Percentiles rank a stretch among this genome's conserved stretches.
Evolutionary conservation across 2,329 filamentous ascomycete genomes (phyloP).

Genomic region (Colletotrichum costaricense): DNA sequence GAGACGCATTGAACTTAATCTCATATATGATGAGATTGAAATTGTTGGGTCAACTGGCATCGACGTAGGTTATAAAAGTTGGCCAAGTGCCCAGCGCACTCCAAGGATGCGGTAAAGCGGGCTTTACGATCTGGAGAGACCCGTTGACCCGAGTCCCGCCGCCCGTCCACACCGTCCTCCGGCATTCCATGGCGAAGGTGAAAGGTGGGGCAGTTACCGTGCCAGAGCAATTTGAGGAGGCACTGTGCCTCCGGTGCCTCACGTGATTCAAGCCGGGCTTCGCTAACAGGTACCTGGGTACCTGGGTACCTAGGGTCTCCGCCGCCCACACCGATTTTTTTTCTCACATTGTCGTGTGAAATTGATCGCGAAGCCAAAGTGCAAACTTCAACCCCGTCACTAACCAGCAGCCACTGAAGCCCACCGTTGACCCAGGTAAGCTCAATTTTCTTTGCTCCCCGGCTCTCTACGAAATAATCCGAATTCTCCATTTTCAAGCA

Average conservation of each 20-base stretch:
- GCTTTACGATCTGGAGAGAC: neutral
- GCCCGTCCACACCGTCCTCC: too few relatives aligned
- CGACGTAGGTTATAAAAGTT: too few relatives aligned
- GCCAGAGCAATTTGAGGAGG: neutral
- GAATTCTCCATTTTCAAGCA: conserved; percentile 15
- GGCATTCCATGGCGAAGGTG: too few relatives aligned
- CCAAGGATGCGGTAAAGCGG: too few relatives aligned
- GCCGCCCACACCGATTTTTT: conserved; percentile 50
- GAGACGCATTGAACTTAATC: too few relatives aligned
- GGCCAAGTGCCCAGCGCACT: too few relatives aligned
- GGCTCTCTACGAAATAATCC: neutral
- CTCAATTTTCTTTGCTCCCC: conserved; percentile 7
- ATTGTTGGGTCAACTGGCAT: too few relatives aligned
- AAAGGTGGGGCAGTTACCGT: neutral
- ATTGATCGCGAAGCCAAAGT: conserved; percentile 48
- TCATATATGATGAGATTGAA: too few relatives aligned
- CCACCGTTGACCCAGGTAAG: conserved; percentile 54
- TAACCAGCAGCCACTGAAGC: conserved; percentile 40
- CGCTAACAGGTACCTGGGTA: conserved; percentile 43
- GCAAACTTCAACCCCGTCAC: conserved; percentile 46
- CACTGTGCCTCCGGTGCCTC: neutral
- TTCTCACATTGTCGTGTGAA: conserved; percentile 42
- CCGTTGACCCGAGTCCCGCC: too few relatives aligned
- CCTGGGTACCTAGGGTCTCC: conserved; percentile 48
- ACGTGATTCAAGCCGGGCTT: conserved; percentile 34